Evolutionary conservation across 2,329 filamentous ascomycete species (phyloP).

Genomic region (Colletotrichum lini): DNA sequence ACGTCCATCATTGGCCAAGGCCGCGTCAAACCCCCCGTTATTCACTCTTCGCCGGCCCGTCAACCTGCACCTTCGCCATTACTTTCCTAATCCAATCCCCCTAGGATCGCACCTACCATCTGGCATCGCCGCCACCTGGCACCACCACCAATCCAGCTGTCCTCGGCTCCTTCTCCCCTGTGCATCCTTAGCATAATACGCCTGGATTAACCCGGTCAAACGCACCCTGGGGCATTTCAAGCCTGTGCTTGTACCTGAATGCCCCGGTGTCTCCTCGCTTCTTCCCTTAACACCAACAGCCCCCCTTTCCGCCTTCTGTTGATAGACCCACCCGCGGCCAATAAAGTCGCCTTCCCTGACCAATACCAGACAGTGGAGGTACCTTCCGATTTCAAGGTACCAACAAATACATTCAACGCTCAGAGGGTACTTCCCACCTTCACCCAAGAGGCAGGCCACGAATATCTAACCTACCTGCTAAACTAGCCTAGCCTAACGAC

Average conservation of each 20-base stretch:
- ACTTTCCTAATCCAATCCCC: conserved; percentile 6
- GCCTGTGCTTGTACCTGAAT: conserved; percentile 2
- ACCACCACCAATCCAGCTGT: neutral
- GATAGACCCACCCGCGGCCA: conserved; percentile 35
- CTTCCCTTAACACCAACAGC: conserved; percentile 15
- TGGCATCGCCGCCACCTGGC: neutral
- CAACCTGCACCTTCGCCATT: conserved; percentile 23
- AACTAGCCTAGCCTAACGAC: neutral
- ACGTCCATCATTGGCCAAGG: conserved; percentile 1
- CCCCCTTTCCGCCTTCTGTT: conserved; percentile 25
- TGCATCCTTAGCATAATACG: neutral
- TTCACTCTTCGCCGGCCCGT: conserved; percentile 24
- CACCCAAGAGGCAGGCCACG: too few species aligned
- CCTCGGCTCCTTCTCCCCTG: neutral
- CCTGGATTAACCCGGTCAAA: conserved; percentile 9
- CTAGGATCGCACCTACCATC: neutral
- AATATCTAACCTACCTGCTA: neutral
- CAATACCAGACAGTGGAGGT: conserved; percentile 22
- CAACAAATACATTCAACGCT: neutral
- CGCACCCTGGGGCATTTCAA: conserved; percentile 17
- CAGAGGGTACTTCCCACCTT: neutral
- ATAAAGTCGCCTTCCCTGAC: conserved; percentile 36
- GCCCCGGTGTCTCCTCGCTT: neutral
- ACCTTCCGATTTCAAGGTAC: conserved; percentile 14
- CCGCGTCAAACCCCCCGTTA: conserved; percentile 7